These are phyloP conservation scores for Xylariaceae sp. DNA, from an alignment of 2,329 filamentous ascomycete genomes.

Conservation along the genomic window DNA sequence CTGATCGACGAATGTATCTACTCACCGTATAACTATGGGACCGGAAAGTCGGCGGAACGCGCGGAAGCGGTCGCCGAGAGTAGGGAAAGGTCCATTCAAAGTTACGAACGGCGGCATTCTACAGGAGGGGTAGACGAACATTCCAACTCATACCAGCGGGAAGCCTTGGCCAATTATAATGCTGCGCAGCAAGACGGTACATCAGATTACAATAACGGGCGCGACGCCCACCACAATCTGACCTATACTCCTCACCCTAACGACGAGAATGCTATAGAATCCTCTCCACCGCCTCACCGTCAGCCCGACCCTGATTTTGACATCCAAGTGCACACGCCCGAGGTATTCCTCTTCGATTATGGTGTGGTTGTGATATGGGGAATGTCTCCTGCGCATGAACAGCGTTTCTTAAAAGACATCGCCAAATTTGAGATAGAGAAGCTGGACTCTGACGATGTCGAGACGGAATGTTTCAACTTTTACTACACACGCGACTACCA, in stretches of 20 bases:
- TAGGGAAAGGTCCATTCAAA: slow-evolving; percentile 35
- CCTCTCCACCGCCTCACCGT: slow-evolving; percentile 30
- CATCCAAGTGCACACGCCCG: slow-evolving; percentile 82
- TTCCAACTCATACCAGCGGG: slow-evolving; percentile 52
- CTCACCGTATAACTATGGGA: slow-evolving; percentile 80
- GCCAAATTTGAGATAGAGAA: slow-evolving; percentile 93
- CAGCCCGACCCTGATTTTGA: slow-evolving; percentile 67
- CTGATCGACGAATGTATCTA: slow-evolving; percentile 98
- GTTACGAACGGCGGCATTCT: slow-evolving; percentile 66
- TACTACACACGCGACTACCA: slow-evolving; percentile 99
- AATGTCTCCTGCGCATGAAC: slow-evolving; percentile 87
- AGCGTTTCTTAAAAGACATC: slow-evolving; percentile 87
- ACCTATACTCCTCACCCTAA: slow-evolving; percentile 24
- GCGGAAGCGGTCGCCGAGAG: slow-evolving; percentile 32
- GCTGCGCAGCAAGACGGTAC: slow-evolving; percentile 23
- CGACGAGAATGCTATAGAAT: slow-evolving; percentile 31
- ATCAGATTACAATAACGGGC: slow-evolving; percentile 22
- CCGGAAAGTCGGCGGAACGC: slow-evolving; percentile 28
- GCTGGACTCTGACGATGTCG: slow-evolving; percentile 79
- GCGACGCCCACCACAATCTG: slow-evolving; percentile 31
- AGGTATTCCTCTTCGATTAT: slow-evolving; percentile 95
- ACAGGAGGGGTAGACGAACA: slow-evolving; percentile 66
- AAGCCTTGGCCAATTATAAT: slow-evolving; percentile 61
- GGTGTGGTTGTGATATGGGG: slow-evolving; percentile 98
- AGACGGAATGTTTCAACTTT: slow-evolving; percentile 96